A percentile compares a stretch with the other conserved stretches of the same genome.
Evolutionary conservation across 164 flowering plant species (phyloP).

Genomic region (Piper longum): DNA sequence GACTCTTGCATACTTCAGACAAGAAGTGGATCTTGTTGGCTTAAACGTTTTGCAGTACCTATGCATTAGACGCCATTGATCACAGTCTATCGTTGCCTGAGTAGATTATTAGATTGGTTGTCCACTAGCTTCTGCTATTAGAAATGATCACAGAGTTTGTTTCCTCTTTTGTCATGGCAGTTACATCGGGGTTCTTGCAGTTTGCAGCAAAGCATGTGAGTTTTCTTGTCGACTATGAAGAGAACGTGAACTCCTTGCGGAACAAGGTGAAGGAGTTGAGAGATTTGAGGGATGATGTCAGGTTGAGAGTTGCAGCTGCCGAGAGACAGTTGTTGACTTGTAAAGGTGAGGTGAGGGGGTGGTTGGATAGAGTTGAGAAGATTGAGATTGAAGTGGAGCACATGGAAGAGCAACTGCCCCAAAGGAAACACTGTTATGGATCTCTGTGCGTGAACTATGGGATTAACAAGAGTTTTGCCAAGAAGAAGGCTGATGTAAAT

Average conservation of each 20-base stretch:
- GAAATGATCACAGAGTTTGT: neutral
- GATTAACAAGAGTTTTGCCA: neutral
- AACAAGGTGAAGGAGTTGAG: neutral
- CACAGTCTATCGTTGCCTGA: too few relatives aligned
- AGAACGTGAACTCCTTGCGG: neutral
- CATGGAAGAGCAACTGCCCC: neutral
- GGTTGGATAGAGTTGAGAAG: neutral
- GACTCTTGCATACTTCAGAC: neutral
- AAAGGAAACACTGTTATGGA: neutral
- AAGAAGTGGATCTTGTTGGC: neutral
- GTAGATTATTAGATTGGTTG: too few relatives aligned
- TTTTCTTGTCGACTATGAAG: neutral
- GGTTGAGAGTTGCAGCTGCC: neutral
- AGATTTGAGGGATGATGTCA: constrained; percentile 1
- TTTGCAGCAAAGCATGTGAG: neutral
- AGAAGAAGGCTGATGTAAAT: neutral
- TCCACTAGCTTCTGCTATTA: neutral
- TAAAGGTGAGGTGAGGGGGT: neutral
- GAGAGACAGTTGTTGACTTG: neutral
- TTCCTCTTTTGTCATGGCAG: neutral
- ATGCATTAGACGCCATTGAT: neutral
- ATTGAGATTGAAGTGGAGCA: neutral
- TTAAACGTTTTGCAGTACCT: neutral
- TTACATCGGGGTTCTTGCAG: neutral
- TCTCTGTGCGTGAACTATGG: neutral